A percentile compares a stretch with the other conserved stretches of the same genome.
These are phyloP conservation scores for Botrytis paeoniae DNA, from an alignment of 2,329 filamentous ascomycete genomes.

Conservation along the genomic window DNA sequence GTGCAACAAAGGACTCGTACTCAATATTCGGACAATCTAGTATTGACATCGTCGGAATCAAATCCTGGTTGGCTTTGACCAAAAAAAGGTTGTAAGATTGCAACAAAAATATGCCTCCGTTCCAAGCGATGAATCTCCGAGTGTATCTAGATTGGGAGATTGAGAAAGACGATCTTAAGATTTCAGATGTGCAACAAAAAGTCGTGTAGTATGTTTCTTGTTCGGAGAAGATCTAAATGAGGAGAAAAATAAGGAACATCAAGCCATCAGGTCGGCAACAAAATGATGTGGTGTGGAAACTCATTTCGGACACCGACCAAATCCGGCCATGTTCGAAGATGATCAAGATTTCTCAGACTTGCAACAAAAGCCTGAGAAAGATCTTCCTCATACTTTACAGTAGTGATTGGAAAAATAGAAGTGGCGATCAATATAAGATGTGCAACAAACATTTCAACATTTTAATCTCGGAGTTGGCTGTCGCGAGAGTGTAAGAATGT, in stretches of 20 bases:
- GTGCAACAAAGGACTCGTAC: neutral
- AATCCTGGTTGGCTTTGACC: neutral
- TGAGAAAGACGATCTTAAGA: conserved; percentile 2
- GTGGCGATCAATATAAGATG: neutral
- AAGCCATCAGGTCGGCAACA: neutral
- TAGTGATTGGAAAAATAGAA: neutral
- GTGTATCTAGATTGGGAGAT: conserved; percentile 1
- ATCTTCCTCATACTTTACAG: neutral
- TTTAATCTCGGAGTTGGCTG: neutral
- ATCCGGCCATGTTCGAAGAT: conserved; percentile 7
- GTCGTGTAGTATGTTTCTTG: neutral
- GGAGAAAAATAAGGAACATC: neutral
- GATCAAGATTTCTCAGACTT: conserved; percentile 15
- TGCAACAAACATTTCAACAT: neutral
- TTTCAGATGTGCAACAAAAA: conserved; percentile 7
- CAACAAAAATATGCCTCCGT: neutral
- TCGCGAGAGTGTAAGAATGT: neutral
- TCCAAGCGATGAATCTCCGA: neutral
- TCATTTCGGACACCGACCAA: neutral
- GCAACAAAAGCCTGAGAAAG: conserved; percentile 11
- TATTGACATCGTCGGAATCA: neutral
- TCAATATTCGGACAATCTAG: neutral
- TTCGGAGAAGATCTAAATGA: neutral
- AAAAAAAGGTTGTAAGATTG: neutral
- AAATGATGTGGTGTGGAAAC: neutral